phyloP scores from a whole-genome alignment of 805 yeast genomes.

The Metschnikowia cerradonensis region DNA sequence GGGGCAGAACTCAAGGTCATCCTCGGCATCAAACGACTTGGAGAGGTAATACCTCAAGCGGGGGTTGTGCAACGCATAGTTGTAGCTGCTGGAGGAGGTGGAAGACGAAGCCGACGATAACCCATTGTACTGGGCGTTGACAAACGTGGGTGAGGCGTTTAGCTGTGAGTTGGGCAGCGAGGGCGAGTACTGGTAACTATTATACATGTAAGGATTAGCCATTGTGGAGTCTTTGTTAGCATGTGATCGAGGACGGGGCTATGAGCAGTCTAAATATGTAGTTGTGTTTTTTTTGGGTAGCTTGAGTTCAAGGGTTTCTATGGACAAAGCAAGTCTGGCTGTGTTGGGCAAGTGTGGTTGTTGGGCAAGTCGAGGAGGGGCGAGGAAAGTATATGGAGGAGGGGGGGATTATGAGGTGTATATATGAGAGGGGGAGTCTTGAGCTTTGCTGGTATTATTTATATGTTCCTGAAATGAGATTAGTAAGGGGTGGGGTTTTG shows the following conservation, averaged over 20 bases:
- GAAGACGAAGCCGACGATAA: conserved; percentile 15
- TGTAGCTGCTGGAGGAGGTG: conserved; percentile 15
- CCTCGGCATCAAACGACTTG: conserved; percentile 59
- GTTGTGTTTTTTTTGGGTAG: not conserved
- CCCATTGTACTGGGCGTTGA: conserved; percentile 17
- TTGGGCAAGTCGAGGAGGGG: not conserved
- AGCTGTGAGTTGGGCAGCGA: conserved; percentile 22
- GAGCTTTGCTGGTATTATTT: no score
- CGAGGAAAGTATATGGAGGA: not conserved
- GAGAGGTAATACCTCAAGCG: conserved; percentile 55
- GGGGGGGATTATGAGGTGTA: no score
- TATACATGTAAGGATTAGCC: conserved; percentile 37
- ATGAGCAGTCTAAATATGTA: no score
- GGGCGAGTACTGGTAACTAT: conserved; percentile 33
- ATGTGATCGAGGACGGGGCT: not conserved
- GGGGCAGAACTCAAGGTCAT: conserved; percentile 63
- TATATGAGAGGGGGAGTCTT: no score
- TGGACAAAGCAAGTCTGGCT: no score
- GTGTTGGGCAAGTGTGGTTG: no score
- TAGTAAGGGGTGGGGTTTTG: no score
- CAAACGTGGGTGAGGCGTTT: conserved; percentile 30
- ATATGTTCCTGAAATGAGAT: no score
- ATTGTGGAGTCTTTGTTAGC: conserved; percentile 12
- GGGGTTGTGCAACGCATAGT: conserved; percentile 42
- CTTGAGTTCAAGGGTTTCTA: not conserved